These are phyloP conservation scores for Mytilinidion resinicola DNA, from an alignment of 495 filamentous ascomycete genomes.

Conservation along the genomic window DNA sequence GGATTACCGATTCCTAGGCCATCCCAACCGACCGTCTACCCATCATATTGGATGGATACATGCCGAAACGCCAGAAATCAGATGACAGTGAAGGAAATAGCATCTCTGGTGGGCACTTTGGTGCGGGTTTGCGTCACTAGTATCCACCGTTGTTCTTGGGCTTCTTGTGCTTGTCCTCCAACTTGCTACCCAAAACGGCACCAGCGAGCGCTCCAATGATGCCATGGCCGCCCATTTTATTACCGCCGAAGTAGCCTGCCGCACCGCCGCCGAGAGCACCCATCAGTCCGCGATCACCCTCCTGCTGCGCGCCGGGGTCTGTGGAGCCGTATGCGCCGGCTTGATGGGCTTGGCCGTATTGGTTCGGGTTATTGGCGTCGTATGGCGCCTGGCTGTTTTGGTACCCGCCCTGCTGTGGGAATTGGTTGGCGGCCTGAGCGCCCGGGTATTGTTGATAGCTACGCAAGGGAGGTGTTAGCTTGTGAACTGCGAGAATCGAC, in stretches of 20 bases:
- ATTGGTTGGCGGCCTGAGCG: constrained; percentile 19
- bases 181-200: constrained; percentile 36
- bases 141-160: constrained; percentile 21
- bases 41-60: too few relatives aligned
- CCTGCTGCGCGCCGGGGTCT: constrained; percentile 25
- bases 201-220: constrained; percentile 33
- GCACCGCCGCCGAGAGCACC: constrained; percentile 33
- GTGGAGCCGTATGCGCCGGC: constrained; percentile 22
- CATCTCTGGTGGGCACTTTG: neutral
- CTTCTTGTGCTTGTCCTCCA: constrained; percentile 37
- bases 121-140: constrained; percentile 10
- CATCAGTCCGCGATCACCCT: constrained; percentile 36
- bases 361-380: constrained; percentile 24
- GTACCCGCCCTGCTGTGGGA: constrained; percentile 25
- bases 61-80: too few relatives aligned
- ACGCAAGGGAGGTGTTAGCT: neutral
- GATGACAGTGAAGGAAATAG: too few relatives aligned
- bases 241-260: constrained; percentile 34
- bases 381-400: constrained; percentile 21
- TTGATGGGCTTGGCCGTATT: constrained; percentile 23
- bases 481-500: too few relatives aligned
- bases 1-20: too few relatives aligned
- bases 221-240: constrained; percentile 34
- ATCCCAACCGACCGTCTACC: too few relatives aligned
- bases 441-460: constrained; percentile 24